Percentiles rank a stretch among this genome's conserved stretches.
These are phyloP conservation scores for Henckelia pumila DNA, from an alignment of 257 asterid species.

Conservation along the genomic window DNA sequence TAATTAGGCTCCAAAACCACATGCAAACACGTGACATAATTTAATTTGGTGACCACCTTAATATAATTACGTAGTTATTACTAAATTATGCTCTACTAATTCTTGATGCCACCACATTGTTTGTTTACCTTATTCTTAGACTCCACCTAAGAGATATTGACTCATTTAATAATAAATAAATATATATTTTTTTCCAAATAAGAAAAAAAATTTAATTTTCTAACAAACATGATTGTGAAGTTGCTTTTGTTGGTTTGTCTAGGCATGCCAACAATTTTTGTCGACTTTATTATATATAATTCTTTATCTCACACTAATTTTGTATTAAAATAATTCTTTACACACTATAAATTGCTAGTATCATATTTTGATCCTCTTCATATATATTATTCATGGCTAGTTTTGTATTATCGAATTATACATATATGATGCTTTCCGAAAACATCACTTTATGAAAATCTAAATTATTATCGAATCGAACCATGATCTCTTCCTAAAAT, in stretches of 20 bases:
- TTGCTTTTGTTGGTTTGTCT: neutral
- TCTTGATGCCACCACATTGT: neutral
- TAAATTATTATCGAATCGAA: no score
- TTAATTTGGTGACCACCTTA: constrained; percentile 1
- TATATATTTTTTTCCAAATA: no score
- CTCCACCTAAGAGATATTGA: neutral
- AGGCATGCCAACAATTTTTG: neutral
- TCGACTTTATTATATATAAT: neutral
- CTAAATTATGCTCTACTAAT: neutral
- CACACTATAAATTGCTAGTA: neutral
- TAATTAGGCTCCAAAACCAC: constrained; percentile 31
- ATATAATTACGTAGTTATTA: neutral
- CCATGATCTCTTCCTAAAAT: no score
- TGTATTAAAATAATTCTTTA: no score
- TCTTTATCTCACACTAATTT: neutral
- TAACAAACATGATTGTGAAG: neutral
- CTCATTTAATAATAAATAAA: no score
- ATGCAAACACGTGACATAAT: constrained; percentile 45
- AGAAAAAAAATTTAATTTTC: neutral
- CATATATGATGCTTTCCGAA: no score
- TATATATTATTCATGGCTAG: no score
- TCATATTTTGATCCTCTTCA: no score
- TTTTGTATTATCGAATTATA: no score
- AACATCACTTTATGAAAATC: no score
- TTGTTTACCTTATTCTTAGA: neutral